Evolutionary conservation across 2,329 filamentous ascomycete genomes (phyloP).

Genomic region (Pseudogymnoascus sp.): DNA sequence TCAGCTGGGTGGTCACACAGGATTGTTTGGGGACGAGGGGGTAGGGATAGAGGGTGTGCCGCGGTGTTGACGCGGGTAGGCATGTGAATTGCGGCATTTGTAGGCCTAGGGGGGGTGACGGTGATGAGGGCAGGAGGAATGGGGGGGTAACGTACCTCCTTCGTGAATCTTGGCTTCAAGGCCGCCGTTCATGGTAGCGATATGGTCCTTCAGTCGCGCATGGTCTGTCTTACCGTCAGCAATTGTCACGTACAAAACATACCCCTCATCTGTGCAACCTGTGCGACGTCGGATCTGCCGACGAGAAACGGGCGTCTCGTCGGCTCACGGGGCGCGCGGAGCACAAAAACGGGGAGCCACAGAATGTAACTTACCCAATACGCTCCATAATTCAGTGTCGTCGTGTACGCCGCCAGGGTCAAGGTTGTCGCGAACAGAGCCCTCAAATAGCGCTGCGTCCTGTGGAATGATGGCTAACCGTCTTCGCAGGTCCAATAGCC

Average conservation of each 20-base stretch:
- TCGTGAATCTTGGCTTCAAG: conserved; percentile 87
- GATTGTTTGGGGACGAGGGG: conserved; percentile 10
- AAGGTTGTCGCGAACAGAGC: conserved; percentile 86
- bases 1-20: conserved; percentile 10
- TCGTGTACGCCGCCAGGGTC: conserved; percentile 93
- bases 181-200: conserved; percentile 77
- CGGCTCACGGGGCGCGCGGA: neutral
- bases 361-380: conserved; percentile 59
- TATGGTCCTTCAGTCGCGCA: conserved; percentile 84
- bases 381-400: conserved; percentile 95
- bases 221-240: conserved; percentile 59
- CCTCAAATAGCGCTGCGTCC: conserved; percentile 92
- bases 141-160: conserved; percentile 61
- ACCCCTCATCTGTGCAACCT: conserved; percentile 19
- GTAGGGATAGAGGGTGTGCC: conserved; percentile 11
- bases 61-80: neutral
- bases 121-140: neutral
- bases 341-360: neutral
- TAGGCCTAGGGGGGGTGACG: neutral
- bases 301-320: conserved; percentile 4
- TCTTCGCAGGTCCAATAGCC: conserved; percentile 77
- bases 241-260: conserved; percentile 20
- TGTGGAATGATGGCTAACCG: conserved; percentile 95
- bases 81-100: conserved; percentile 6
- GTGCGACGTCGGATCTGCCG: neutral